Evolutionary conservation across 2,329 filamentous ascomycete species (phyloP).

Genomic region (Fonsecaea nubica): DNA sequence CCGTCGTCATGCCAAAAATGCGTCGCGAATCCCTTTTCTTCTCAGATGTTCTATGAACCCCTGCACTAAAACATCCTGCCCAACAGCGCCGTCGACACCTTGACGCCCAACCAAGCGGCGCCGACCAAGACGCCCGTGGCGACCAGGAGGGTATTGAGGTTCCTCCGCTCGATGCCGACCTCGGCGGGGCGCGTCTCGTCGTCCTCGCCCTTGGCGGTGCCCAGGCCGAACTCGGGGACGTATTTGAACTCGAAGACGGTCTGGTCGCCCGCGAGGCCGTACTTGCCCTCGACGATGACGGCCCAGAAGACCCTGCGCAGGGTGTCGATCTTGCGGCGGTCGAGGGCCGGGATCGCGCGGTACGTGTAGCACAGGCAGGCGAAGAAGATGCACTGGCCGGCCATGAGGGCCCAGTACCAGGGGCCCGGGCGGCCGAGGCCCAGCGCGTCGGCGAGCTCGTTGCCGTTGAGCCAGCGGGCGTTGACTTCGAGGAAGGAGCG

Average conservation of each 20-base stretch:
- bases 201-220: conserved; percentile 46
- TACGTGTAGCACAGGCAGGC: conserved; percentile 56
- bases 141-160: conserved; percentile 37
- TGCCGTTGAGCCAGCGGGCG: conserved; percentile 73
- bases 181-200: conserved; percentile 43
- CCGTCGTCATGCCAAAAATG: too few relatives aligned
- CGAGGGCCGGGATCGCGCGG: conserved; percentile 56
- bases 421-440: conserved; percentile 62
- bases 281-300: conserved; percentile 68
- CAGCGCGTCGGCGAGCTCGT: conserved; percentile 65
- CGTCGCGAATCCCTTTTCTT: not conserved
- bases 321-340: conserved; percentile 59
- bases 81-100: conserved; percentile 19
- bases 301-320: conserved; percentile 63
- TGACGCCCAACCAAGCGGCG: conserved; percentile 30
- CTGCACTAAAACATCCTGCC: conserved; percentile 21
- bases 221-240: conserved; percentile 62
- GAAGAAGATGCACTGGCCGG: conserved; percentile 71
- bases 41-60: not conserved
- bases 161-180: conserved; percentile 36
- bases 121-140: conserved; percentile 26
- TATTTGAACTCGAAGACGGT: conserved; percentile 75
- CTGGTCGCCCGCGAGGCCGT: conserved; percentile 65
- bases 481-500: conserved; percentile 71
- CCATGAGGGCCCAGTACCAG: conserved; percentile 67